A percentile compares a stretch with the other conserved stretches of the same genome.
phyloP scores from a whole-genome alignment of 768 basidiomycete genomes.

The Antrodiella citrinella region DNA sequence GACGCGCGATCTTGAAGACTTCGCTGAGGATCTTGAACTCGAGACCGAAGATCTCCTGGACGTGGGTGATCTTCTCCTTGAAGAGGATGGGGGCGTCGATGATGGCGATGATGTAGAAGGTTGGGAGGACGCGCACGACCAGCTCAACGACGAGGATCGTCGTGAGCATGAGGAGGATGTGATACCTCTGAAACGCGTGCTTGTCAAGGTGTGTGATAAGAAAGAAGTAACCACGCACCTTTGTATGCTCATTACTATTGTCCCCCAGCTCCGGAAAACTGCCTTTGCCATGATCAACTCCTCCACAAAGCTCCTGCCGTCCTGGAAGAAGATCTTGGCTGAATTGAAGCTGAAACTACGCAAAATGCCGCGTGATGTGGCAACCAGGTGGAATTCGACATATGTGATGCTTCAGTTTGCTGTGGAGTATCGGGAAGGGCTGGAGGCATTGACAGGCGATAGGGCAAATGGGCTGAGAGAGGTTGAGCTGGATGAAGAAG shows the following conservation, averaged over 20 bases:
- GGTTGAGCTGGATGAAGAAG: constrained; percentile 11
- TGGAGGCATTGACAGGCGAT: constrained; percentile 19
- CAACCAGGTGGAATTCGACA: constrained; percentile 21
- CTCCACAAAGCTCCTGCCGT: constrained; percentile 13
- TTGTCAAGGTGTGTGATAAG: constrained; percentile 4
- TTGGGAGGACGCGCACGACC: not conserved
- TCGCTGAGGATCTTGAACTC: not conserved
- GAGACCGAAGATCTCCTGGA: no score
- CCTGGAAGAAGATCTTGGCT: constrained; percentile 9
- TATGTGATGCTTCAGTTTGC: constrained; percentile 27
- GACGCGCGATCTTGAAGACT: not conserved
- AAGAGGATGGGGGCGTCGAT: not conserved
- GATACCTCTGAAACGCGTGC: constrained; percentile 3
- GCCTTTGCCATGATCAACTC: constrained; percentile 18
- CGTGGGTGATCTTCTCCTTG: no score
- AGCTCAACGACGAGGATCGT: constrained; percentile 1
- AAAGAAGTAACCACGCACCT: constrained; percentile 6
- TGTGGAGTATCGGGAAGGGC: constrained; percentile 18
- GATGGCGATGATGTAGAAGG: not conserved
- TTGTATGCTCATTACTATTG: constrained; percentile 20
- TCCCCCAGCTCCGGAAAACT: constrained; percentile 20
- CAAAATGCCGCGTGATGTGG: constrained; percentile 18
- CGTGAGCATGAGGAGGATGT: constrained; percentile 3
- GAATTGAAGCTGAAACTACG: not conserved
- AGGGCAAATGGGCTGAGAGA: constrained; percentile 18